phyloP scores from a whole-genome alignment of 202 grass and related monocot species.

The Zizania palustris region DNA sequence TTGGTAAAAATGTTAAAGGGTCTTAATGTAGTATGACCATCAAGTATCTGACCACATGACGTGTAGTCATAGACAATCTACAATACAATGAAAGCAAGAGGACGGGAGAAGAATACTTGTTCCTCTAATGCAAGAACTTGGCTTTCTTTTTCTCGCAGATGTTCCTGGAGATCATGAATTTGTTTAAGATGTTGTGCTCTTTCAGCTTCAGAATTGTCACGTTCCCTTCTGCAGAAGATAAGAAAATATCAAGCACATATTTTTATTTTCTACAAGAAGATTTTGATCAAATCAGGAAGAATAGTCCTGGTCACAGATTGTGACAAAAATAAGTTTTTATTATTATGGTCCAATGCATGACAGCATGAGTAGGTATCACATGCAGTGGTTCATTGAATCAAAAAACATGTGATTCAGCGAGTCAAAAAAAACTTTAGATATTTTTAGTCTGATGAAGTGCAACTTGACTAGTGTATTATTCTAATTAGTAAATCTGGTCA shows the following conservation, averaged over 20 bases:
- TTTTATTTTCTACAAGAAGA: not conserved
- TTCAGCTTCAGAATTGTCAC: slow-evolving; percentile 87
- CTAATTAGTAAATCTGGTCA: slow-evolving; percentile 1
- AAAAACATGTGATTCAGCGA: not conserved
- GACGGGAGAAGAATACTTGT: slow-evolving; percentile 63
- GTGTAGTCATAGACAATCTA: not conserved
- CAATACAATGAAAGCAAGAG: slow-evolving; percentile 30
- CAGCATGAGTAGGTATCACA: slow-evolving; percentile 3
- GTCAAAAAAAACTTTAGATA: slow-evolving; percentile 21
- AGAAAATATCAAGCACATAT: slow-evolving; percentile 12
- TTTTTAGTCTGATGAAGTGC: not conserved
- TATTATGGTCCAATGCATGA: not conserved
- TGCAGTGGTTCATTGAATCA: not conserved
- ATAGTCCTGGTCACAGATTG: not conserved
- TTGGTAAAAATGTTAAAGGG: not conserved
- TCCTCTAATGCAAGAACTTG: slow-evolving; percentile 87
- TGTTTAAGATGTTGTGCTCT: slow-evolving; percentile 87
- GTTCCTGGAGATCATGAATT: slow-evolving; percentile 92
- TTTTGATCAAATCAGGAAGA: not conserved
- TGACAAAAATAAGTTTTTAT: not conserved
- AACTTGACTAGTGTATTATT: slow-evolving; percentile 13
- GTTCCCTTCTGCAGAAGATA: slow-evolving; percentile 77
- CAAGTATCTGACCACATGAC: not conserved
- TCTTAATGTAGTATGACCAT: not conserved
- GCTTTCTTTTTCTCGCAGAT: slow-evolving; percentile 77